Evolutionary conservation across 176 grass and related monocot species (phyloP), one percentile per base, ranked within the genome.

Genomic region (Carex kokanica): DNA sequence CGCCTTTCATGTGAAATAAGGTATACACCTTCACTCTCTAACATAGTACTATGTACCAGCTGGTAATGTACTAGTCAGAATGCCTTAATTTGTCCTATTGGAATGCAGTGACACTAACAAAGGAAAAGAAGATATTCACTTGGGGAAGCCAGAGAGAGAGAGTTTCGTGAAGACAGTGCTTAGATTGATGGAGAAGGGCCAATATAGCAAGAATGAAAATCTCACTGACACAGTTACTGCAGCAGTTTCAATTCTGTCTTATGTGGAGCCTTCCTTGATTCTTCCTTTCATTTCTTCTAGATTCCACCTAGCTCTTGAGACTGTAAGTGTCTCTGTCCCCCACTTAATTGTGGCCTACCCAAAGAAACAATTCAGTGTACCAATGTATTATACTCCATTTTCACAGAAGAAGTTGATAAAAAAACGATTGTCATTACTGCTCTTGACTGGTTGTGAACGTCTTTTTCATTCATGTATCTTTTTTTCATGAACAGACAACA

Each of bases 211-310:
- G 84, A 87, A 94, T 29, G 88, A 86, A 83, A 89, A 89, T 83
- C 92, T 98, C 84, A 88, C 95, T 85, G 87, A 94, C 86, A 90
- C 92, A 55, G 92, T 98, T 90, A 90, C 92, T 27, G 73, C 79
- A 86, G 89, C 91, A 84, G 86, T 91, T 84, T 98, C 95, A 81
- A 73, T 98, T 86, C 85, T 98, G 68, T 91, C 95, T 75, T 98
- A 94, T 90, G 84, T 94, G 72, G 92, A 98, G 75, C 92, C 95
- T 72, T 90, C 90, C 55, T 86, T 98, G 16, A 86, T 98, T 56
- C 95, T 98, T 91, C 92, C 92, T 2, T 98, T 98, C 92, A 88
- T 98, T 72, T 92, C 92, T 82, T 93, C 79, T 82, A 94, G 87
- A 81, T 98, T 94, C 81, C 87, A 94, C 34, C 74, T 93, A 52